These are phyloP conservation scores for Cyclotella kingstonii DNA, from an alignment of 108 stramenopile genomes.

Conservation along the genomic window DNA sequence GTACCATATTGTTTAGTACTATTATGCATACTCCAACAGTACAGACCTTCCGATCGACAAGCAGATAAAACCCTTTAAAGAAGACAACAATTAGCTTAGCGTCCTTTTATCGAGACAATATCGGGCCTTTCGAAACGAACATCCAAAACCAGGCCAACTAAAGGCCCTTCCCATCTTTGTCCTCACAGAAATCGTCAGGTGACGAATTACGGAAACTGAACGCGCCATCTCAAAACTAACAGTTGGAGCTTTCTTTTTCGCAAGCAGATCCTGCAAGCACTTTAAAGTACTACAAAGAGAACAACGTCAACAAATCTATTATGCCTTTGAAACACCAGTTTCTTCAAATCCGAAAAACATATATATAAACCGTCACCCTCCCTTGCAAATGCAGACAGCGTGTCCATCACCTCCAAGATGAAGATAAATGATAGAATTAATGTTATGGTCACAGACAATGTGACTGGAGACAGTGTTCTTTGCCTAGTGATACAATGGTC, in stretches of 20 bases:
- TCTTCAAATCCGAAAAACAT: not conserved
- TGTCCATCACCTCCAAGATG: slow-evolving; percentile 1
- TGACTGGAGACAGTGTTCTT: not conserved
- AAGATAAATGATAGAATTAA: slow-evolving; percentile 3
- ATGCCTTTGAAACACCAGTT: not conserved
- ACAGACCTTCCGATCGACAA: too few relatives aligned
- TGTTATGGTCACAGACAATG: not conserved
- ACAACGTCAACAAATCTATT: not conserved
- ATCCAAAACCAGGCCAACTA: not conserved
- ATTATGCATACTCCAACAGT: too few relatives aligned
- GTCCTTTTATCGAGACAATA: not conserved
- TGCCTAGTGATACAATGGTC: not conserved
- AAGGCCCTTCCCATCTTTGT: not conserved
- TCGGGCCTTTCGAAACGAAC: not conserved
- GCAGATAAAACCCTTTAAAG: slow-evolving; percentile 1
- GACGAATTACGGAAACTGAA: not conserved
- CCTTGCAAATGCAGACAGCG: not conserved
- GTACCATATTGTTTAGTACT: too few relatives aligned
- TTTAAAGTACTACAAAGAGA: slow-evolving; percentile 1
- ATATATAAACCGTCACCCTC: not conserved
- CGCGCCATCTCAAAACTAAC: not conserved
- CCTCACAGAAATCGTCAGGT: not conserved
- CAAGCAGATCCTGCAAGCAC: slow-evolving; percentile 1
- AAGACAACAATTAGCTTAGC: slow-evolving; percentile 11
- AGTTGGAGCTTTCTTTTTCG: not conserved